Evolutionary conservation across 2,329 filamentous ascomycete genomes (phyloP), one percentile per base, ranked within the genome.

Genomic region (Aphanoascus verrucosus): DNA sequence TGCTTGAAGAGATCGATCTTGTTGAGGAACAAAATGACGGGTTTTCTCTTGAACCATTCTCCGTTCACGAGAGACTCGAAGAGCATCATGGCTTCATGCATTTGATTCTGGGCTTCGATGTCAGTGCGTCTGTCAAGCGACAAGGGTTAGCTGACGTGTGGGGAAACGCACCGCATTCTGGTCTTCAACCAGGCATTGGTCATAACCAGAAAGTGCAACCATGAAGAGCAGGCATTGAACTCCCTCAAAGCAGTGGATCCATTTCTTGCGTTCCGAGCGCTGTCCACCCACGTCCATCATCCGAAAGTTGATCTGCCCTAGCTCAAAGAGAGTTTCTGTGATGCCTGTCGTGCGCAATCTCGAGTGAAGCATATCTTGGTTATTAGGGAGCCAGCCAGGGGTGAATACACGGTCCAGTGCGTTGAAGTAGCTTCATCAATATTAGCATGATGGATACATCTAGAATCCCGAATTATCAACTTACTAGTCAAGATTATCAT

Each of bases 221-320:
- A 97, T 79, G 72, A 97, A 97, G 40, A 97, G 76, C 52, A 97
- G 77, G 61, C 88, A 90, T 65, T 93, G 89, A 58, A 95, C 89
- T 59, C 93, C 93, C 68, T 95, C 89, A 67, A 95, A 95, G 66
- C 89, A 93, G 69, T 95, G 89, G 58, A 95, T 94, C 89, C 89
- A 95, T 76, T 95, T 95, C 79, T 94, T 94, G 58, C 89, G 85
- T 71, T 95, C 89, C 28, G 89, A 94, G 62, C 89, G 79, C 68
- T 95, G 89, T 55, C 89, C 89, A 67, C 89, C 89, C 45, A 94
- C 89, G 64, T 95, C 89, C 70, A 94, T 94, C 89, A 97, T 96
- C 63, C 89, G 85, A 72, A 96, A 96, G 59, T 89, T 94, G 63
- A 96, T 79, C 64, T 91, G 85, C 57, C 89, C 89, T 12, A 94